phyloP scores from a whole-genome alignment of 2,329 filamentous ascomycete species.

The Colletotrichum melonis region DNA sequence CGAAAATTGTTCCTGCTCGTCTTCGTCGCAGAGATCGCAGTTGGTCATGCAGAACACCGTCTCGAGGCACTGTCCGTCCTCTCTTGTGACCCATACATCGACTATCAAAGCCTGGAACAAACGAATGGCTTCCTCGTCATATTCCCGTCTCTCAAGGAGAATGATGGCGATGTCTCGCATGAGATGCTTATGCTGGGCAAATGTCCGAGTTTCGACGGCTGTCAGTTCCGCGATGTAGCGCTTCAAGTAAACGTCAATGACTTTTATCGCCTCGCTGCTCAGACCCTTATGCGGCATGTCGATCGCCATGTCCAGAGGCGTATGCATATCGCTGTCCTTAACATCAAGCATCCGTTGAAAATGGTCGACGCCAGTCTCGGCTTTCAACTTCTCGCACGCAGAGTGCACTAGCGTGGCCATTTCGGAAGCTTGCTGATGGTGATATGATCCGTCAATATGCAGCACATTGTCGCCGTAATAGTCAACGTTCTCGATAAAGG shows the following conservation, averaged over 20 bases:
- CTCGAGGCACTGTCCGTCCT: background rate
- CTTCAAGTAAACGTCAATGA: background rate
- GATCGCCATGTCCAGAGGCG: slow-evolving; percentile 33
- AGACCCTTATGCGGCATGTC: background rate
- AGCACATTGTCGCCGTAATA: slow-evolving; percentile 34
- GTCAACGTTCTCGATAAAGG: slow-evolving; percentile 36
- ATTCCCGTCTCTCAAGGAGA: background rate
- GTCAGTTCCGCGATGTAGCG: slow-evolving; percentile 1
- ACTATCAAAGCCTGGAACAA: slow-evolving; percentile 6
- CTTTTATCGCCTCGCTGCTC: background rate
- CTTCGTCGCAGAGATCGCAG: slow-evolving; percentile 22
- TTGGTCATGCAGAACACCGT: background rate
- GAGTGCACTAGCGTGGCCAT: slow-evolving; percentile 25
- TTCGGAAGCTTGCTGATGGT: background rate
- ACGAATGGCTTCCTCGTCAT: slow-evolving; percentile 20
- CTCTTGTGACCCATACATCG: slow-evolving; percentile 2
- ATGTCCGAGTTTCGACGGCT: background rate
- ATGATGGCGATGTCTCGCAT: slow-evolving; percentile 2
- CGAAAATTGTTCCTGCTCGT: slow-evolving; percentile 10
- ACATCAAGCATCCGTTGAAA: slow-evolving; percentile 33
- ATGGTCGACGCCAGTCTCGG: slow-evolving; percentile 36
- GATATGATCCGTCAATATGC: background rate
- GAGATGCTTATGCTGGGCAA: slow-evolving; percentile 3
- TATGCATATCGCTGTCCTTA: background rate
- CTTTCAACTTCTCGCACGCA: slow-evolving; percentile 28